Evolutionary conservation across 257 asterid species (phyloP).

Genomic region (Capsicum baccatum): DNA sequence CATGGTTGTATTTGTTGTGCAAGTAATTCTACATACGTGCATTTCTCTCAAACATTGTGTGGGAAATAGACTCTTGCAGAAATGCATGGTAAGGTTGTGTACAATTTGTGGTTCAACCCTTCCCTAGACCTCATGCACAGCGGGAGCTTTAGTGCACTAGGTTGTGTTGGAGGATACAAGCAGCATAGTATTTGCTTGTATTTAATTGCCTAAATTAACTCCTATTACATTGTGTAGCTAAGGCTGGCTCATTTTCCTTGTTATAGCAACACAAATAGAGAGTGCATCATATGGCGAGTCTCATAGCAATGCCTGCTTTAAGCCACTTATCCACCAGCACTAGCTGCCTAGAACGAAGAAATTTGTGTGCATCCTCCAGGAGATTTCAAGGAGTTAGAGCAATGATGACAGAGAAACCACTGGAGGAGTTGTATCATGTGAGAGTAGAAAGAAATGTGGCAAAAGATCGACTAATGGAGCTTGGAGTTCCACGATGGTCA

Average conservation of each 20-base stretch:
- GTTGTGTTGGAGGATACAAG: not conserved
- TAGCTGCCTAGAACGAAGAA: slow-evolving; percentile 31
- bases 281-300: slow-evolving; percentile 53
- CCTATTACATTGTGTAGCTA: not conserved
- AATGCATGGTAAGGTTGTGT: too few species aligned
- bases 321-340: slow-evolving; percentile 39
- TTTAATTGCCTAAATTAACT: not conserved
- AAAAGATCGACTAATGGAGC: slow-evolving; percentile 65
- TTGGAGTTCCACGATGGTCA: slow-evolving; percentile 79
- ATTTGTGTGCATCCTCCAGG: slow-evolving; percentile 24
- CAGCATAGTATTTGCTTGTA: not conserved
- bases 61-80: not conserved
- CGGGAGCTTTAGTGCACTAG: too few species aligned
- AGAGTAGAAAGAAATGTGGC: slow-evolving; percentile 76
- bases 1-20: not conserved
- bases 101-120: too few species aligned
- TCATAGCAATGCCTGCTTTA: slow-evolving; percentile 48
- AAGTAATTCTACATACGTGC: not conserved
- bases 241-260: slow-evolving; percentile 20
- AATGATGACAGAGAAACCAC: slow-evolving; percentile 67
- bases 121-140: too few species aligned
- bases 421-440: slow-evolving; percentile 91
- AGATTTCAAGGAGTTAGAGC: slow-evolving; percentile 44
- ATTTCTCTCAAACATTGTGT: not conserved
- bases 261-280: not conserved